Conservation (phyloP, 306 rosid genomes). For the Luffa acutangula region DNA sequence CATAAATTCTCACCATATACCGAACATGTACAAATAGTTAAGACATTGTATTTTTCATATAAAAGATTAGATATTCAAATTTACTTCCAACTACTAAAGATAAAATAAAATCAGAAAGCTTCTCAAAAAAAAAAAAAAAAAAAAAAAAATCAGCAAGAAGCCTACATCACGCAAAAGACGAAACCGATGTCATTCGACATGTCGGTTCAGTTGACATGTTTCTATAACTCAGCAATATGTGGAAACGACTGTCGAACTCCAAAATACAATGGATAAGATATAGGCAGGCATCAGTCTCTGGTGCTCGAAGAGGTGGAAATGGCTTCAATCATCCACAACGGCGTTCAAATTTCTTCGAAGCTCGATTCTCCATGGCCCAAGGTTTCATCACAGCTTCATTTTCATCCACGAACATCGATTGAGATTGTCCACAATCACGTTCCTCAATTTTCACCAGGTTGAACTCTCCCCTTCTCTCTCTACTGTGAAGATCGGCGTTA, state of each 20-base stretch:
- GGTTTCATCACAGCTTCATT: constrained; percentile 17
- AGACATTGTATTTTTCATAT: too few species aligned
- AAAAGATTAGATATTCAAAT: too few species aligned
- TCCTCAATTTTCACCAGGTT: constrained; percentile 34
- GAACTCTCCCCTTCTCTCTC: neutral
- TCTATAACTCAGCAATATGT: neutral
- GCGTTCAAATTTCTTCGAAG: constrained; percentile 28
- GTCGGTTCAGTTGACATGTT: neutral
- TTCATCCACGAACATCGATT: constrained; percentile 26
- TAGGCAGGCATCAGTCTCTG: neutral
- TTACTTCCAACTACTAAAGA: too few species aligned
- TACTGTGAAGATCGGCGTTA: neutral
- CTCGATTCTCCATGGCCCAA: constrained; percentile 9
- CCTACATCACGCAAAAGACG: neutral
- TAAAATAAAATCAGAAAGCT: neutral
- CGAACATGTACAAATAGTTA: too few species aligned
- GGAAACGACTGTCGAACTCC: neutral
- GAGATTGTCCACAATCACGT: constrained; percentile 17
- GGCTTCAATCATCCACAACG: constrained; percentile 47
- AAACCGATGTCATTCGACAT: neutral
- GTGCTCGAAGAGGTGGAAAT: constrained; percentile 33
- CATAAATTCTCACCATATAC: too few species aligned
- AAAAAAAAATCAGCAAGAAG: too few species aligned
- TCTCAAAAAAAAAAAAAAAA: too few species aligned
- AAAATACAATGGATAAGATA: neutral